Evolutionary conservation across 495 filamentous ascomycete species (phyloP).

Genomic region (Tetracladium marchalianum): DNA sequence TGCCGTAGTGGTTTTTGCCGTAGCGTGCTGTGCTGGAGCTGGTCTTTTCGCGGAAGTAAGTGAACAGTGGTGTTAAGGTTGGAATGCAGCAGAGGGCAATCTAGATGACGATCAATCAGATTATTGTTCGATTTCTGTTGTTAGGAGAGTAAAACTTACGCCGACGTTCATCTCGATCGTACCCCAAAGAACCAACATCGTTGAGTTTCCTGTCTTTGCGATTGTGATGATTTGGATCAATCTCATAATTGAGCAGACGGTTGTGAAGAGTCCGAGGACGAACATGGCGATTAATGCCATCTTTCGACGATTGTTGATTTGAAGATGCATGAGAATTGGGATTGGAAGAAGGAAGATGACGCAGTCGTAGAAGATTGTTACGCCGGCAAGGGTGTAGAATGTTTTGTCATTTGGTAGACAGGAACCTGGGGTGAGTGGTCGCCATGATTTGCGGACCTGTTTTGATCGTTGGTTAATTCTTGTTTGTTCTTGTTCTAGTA

Average conservation of each 20-base stretch:
- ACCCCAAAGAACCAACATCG: slow-evolving; percentile 10
- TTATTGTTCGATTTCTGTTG: too few relatives aligned
- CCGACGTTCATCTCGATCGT: background rate
- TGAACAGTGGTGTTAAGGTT: background rate
- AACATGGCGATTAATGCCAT: slow-evolving; percentile 44
- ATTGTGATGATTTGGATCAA: slow-evolving; percentile 44
- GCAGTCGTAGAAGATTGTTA: slow-evolving; percentile 44
- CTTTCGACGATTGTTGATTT: slow-evolving; percentile 41
- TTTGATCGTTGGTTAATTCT: background rate
- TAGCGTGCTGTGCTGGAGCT: background rate
- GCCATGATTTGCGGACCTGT: slow-evolving; percentile 40
- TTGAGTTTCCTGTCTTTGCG: slow-evolving; percentile 44
- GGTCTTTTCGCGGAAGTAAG: background rate
- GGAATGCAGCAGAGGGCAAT: background rate
- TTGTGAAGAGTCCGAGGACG: slow-evolving; percentile 47
- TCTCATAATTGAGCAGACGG: slow-evolving; percentile 44
- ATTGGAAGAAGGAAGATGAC: slow-evolving; percentile 44
- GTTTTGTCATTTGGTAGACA: slow-evolving; percentile 41
- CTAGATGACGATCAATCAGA: background rate
- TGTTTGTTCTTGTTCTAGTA: background rate
- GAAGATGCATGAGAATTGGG: slow-evolving; percentile 39
- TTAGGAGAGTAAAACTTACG: background rate
- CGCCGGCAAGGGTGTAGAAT: slow-evolving; percentile 42
- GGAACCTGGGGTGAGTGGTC: slow-evolving; percentile 23
- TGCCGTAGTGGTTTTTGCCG: background rate